Base-by-base conservation (phyloP, 2,329 filamentous ascomycete genomes). In the Dendrostoma leiphaemia region DNA sequence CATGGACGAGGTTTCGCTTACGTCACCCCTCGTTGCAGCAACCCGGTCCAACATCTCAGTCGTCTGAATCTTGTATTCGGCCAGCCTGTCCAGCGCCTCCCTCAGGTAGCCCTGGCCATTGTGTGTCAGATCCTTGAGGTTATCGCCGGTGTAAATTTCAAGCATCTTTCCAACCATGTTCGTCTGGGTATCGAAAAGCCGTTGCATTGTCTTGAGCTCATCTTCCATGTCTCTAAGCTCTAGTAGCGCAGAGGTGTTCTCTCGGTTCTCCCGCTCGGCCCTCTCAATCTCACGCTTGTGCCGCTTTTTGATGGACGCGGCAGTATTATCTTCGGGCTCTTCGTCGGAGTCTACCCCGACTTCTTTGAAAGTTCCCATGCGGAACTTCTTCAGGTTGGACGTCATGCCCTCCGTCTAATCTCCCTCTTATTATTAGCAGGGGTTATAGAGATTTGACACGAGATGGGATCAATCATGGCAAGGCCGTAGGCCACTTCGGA, bases 151-250 rank as follows among this genome's bases (percentile, higher is more conserved):
- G 56, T 77, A 81, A 3, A 72, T 71, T 2, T 68, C 64, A 34
- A 71, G 70, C 77, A 82, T 80, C 19, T 68, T 66, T 37, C 72
- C 68, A 35, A 86, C 71, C 0, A 78, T 75, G 0, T 69, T 68
- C 21, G 76, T 71, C 63, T 87, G 84, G 13, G 78, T 74, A n/a
- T 80, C 75, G 28, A 86, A 83, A 0, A 87, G 69, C 40, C 76
- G 78, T 5, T 75, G 62, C 5, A 87, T 72, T 0, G 81, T 84
- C 3, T 73, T 74, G 2, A 87, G 72, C 63, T 87, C 84, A 56
- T 87, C 83, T 56, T 86, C 81, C 44, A 87, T 80, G 58, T 87
- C 84, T 12, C 83, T 76, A 0, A 87, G 72, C 61, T 87, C 84
- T 0, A 87, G 69, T 0, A 86, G 67, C 0, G 83, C 81, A 0